A percentile compares a stretch with the other conserved stretches of the same genome.
Conservation (phyloP, 352 stramenopile species). For the Phytophthora syringae region DNA sequence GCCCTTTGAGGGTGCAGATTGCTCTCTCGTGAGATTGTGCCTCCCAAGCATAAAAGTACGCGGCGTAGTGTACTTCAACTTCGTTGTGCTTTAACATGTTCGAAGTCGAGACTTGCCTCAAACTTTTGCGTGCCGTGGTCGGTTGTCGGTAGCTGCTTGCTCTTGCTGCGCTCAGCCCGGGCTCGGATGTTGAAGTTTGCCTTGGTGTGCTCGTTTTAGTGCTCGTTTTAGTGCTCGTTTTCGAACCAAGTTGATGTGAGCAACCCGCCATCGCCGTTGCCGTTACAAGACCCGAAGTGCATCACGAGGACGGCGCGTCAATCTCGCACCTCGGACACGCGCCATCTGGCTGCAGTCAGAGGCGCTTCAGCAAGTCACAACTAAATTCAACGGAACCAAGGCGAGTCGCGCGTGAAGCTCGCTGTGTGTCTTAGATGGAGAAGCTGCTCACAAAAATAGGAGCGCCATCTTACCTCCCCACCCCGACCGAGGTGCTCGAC, state of each 20-base stretch:
- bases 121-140: too few relatives aligned
- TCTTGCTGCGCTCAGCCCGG: not conserved
- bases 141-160: not conserved
- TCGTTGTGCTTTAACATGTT: not conserved
- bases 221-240: slow-evolving; percentile 8
- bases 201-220: not conserved
- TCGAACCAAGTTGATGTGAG: not conserved
- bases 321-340: slow-evolving; percentile 34
- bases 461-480: slow-evolving; percentile 68
- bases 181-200: slow-evolving; percentile 2
- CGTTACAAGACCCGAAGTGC: slow-evolving; percentile 35
- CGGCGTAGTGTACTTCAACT: not conserved
- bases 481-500: slow-evolving; percentile 62
- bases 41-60: slow-evolving; percentile 11
- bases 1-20: slow-evolving; percentile 1
- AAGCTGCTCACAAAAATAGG: slow-evolving; percentile 52
- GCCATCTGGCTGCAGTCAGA: slow-evolving; percentile 4
- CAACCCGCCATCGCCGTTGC: slow-evolving; percentile 18
- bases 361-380: slow-evolving; percentile 17
- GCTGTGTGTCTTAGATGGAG: slow-evolving; percentile 21
- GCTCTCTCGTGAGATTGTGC: not conserved
- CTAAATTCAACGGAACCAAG: slow-evolving; percentile 31
- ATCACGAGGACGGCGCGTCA: slow-evolving; percentile 41
- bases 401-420: slow-evolving; percentile 6
- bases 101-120: too few relatives aligned